phyloP scores from a whole-genome alignment of 352 stramenopile species.

The Globisporangium takayamanum region DNA sequence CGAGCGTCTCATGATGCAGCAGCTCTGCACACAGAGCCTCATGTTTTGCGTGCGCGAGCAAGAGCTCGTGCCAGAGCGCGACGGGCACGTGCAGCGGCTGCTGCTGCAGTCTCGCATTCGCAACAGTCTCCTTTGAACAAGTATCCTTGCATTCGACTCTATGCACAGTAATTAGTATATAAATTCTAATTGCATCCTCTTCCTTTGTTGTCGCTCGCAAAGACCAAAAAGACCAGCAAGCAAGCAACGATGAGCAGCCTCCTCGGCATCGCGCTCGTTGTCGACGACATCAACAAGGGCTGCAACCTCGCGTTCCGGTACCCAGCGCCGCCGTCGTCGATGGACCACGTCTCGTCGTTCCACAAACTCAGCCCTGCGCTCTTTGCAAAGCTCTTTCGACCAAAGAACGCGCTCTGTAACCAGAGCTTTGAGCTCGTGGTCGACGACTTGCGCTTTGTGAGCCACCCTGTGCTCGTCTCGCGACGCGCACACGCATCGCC shows the following conservation, averaged over 20 bases:
- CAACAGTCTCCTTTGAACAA: background rate
- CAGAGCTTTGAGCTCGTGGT: slow-evolving; percentile 85
- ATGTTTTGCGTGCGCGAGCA: slow-evolving; percentile 38
- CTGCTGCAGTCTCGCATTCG: slow-evolving; percentile 4
- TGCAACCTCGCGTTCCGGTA: slow-evolving; percentile 86
- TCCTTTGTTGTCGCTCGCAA: background rate
- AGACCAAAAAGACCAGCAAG: background rate
- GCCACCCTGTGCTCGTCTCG: slow-evolving; percentile 74
- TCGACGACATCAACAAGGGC: slow-evolving; percentile 87
- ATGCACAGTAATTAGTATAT: background rate
- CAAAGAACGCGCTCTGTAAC: slow-evolving; percentile 85
- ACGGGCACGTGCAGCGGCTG: background rate
- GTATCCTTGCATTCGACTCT: background rate
- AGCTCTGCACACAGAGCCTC: slow-evolving; percentile 44
- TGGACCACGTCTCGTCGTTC: slow-evolving; percentile 58
- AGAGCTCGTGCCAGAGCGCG: slow-evolving; percentile 26
- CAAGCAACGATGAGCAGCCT: slow-evolving; percentile 25
- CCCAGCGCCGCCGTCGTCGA: slow-evolving; percentile 38
- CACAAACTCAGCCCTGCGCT: slow-evolving; percentile 68
- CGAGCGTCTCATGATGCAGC: slow-evolving; percentile 37
- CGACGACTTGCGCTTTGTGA: slow-evolving; percentile 83
- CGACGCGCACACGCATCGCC: slow-evolving; percentile 18
- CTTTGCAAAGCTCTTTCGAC: slow-evolving; percentile 82
- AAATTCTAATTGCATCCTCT: background rate
- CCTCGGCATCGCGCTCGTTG: slow-evolving; percentile 72